phyloP scores from a whole-genome alignment of 352 stramenopile genomes.

The Elongisporangium prolatum region DNA sequence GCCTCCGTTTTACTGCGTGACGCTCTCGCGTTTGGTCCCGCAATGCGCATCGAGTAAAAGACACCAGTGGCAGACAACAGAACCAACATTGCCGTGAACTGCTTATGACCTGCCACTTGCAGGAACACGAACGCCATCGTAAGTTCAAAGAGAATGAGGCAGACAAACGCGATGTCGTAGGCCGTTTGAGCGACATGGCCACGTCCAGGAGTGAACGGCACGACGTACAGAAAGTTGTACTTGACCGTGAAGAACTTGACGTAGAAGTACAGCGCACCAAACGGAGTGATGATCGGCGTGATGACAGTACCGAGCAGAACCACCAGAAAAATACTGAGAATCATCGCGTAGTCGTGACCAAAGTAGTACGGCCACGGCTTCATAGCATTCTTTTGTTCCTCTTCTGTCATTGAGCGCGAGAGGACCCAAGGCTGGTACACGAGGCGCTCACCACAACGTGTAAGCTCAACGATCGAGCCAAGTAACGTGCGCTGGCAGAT shows the following conservation, averaged over 20 bases:
- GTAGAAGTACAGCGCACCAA: conserved; percentile 79
- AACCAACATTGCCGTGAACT: conserved; percentile 59
- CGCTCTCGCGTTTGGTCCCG: conserved; percentile 13
- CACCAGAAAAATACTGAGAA: conserved; percentile 77
- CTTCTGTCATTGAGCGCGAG: conserved; percentile 49
- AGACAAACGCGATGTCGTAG: conserved; percentile 57
- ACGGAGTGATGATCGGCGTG: conserved; percentile 72
- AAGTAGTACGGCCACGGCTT: conserved; percentile 61
- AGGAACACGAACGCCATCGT: conserved; percentile 73
- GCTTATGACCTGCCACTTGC: conserved; percentile 42
- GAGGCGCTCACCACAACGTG: conserved; percentile 55
- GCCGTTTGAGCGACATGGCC: conserved; percentile 63
- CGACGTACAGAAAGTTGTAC: conserved; percentile 82
- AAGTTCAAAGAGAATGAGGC: conserved; percentile 68
- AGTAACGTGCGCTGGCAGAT: conserved; percentile 79
- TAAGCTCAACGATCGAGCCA: conserved; percentile 67
- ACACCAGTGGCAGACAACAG: conserved; percentile 34
- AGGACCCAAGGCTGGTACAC: conserved; percentile 67
- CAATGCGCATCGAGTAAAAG: conserved; percentile 55
- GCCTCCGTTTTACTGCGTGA: background rate
- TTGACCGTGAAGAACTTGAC: conserved; percentile 68
- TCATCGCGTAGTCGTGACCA: conserved; percentile 73
- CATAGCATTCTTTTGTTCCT: conserved; percentile 41
- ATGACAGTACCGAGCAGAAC: conserved; percentile 72
- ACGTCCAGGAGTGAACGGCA: conserved; percentile 59